Evolutionary conservation across 148 eudicot genomes (phyloP).

Genomic region (Agrostemma githago): DNA sequence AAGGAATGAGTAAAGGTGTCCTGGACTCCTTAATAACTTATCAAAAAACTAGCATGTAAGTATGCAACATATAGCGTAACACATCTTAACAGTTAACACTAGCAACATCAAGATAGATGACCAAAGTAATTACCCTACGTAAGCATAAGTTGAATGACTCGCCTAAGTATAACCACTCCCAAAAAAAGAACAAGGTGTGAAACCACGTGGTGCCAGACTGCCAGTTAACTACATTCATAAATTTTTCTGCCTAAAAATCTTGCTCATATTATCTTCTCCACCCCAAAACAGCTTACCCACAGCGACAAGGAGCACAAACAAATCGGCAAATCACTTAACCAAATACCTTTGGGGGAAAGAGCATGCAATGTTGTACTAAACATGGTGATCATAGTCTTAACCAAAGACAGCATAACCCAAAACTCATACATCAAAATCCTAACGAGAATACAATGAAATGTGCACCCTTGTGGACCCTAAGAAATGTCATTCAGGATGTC

Average conservation of each 20-base stretch:
- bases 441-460: background rate
- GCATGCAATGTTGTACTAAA: background rate
- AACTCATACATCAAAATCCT: background rate
- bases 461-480: background rate
- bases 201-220: background rate
- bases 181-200: background rate
- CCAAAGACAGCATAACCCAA: background rate
- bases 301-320: background rate
- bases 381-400: background rate
- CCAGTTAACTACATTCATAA: background rate
- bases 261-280: background rate
- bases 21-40: background rate
- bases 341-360: background rate
- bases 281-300: background rate
- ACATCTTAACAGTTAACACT: background rate
- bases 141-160: background rate
- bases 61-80: background rate
- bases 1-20: background rate
- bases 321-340: background rate
- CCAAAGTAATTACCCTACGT: background rate
- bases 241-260: background rate
- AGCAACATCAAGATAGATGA: background rate
- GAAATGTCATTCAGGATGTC: background rate
- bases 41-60: no score
- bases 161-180: background rate